A percentile compares a stretch with the other conserved stretches of the same genome.
phyloP scores from a whole-genome alignment of 73 alveolate species.

The Uronychia binucleata region DNA sequence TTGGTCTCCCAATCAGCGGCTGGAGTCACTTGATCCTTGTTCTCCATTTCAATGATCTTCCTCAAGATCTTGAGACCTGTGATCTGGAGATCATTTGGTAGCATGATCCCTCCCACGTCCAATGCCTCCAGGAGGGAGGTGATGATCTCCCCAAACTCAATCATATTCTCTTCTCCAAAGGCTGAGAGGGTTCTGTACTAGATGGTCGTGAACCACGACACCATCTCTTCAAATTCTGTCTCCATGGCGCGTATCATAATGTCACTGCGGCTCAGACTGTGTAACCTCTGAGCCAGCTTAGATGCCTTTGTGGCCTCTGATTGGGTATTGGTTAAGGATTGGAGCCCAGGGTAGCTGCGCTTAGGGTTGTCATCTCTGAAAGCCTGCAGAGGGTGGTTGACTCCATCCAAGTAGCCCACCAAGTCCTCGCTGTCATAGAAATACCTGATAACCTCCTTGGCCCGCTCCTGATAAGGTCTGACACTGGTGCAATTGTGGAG shows the following conservation, averaged over 20 bases:
- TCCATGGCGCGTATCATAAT: conserved; percentile 13
- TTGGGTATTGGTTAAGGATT: neutral
- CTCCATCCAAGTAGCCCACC: neutral
- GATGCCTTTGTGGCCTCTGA: neutral
- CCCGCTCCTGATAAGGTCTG: neutral
- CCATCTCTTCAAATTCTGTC: conserved; percentile 44
- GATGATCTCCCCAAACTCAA: conserved; percentile 44
- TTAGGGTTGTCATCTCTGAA: neutral
- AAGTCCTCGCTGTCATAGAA: neutral
- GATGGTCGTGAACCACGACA: conserved; percentile 21
- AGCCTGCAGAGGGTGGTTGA: neutral
- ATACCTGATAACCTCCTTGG: neutral
- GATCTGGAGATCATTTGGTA: neutral
- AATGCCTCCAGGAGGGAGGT: conserved; percentile 3
- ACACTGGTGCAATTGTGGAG: neutral
- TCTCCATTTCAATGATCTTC: conserved; percentile 34
- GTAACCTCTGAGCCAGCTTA: neutral
- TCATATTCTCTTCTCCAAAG: conserved; percentile 42
- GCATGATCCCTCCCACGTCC: conserved; percentile 16
- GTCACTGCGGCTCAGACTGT: neutral
- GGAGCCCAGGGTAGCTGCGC: neutral
- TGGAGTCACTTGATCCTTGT: neutral
- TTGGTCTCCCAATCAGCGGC: conserved; percentile 58
- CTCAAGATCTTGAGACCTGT: conserved; percentile 21
- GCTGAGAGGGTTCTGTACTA: conserved; percentile 34